A percentile compares a stretch with the other conserved stretches of the same genome.
Evolutionary conservation across 108 stramenopile genomes (phyloP).

Genomic region (Halocafeteria seosinensis): DNA sequence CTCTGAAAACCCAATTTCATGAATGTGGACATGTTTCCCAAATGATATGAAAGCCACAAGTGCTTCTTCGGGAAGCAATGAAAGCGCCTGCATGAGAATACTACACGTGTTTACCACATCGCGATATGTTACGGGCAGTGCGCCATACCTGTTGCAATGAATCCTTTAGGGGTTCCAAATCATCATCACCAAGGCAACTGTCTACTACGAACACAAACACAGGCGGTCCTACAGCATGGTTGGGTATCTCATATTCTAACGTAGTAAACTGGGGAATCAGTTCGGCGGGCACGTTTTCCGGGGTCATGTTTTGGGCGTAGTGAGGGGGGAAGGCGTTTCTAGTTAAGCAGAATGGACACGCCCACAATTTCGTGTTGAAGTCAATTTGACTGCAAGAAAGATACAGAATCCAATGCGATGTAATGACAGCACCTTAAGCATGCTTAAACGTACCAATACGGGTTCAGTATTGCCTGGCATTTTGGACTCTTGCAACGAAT

Average conservation of each 20-base stretch:
- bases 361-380: conserved; percentile 87
- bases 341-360: conserved; percentile 87
- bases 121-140: no score
- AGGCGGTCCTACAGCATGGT: conserved; percentile 62
- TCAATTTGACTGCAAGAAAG: conserved; percentile 40
- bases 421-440: neutral
- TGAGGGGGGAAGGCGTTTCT: conserved; percentile 97
- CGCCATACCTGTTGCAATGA: no score
- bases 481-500: conserved; percentile 69
- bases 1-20: conserved; percentile 80
- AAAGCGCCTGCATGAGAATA: conserved; percentile 81
- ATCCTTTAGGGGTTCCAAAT: conserved; percentile 79
- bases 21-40: conserved; percentile 88
- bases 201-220: conserved; percentile 90
- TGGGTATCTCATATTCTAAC: conserved; percentile 86
- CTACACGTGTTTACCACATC: no score
- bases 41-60: conserved; percentile 89
- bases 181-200: conserved; percentile 72
- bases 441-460: conserved; percentile 61
- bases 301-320: conserved; percentile 93
- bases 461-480: conserved; percentile 86
- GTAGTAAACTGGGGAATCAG: conserved; percentile 94
- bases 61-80: conserved; percentile 76
- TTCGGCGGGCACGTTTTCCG: conserved; percentile 89
- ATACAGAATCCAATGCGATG: neutral